Base-by-base conservation (phyloP, 176 grass and related monocot genomes). In the Typha latifolia region DNA sequence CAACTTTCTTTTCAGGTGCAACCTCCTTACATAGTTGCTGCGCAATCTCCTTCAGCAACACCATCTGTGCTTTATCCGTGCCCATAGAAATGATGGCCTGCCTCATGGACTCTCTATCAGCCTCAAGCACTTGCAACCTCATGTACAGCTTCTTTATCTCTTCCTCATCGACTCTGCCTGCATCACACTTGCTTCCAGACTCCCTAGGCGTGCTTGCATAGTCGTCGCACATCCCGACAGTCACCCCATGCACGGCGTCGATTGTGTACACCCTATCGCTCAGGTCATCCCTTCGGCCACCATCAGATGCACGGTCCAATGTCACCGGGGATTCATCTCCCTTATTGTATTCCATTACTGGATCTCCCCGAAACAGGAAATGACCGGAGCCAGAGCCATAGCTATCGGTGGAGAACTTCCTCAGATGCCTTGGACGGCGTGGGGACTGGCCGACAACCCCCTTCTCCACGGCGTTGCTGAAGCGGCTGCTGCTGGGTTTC, bases 11-110 rank as follows among this genome's bases (percentile, higher is more conserved):
- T 21, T 75, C 74, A 16, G 63, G 32, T 1, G 49, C 32, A 5
- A 34, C 66, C n/a, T 89, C 85, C 56, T 72, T 73, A 43, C 75
- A 89, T n/a, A 89, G 71, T 49, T 91, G 73, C n/a, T 89, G 92
- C 1, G 82, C 77, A 12, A 91, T 91, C 73, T 91, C 80, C 66
- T 83, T 89, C 78, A 86, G 69, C 68, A 91, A 65, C 22, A 88
- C 49, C 10, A 78, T 69, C 77, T 96, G 83, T 9, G 76, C 74
- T 65, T 89, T 96, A 50, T 90, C 70, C 5, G 85, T 59, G 14
- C 86, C 88, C 72, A 90, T 72, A 16, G 85, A 87, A 68, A 89
- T 63, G 67, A 97, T 90, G 37, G 85, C 78, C 12, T 91, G 80
- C 14, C 73, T 79, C 88, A 91, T 85, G 0, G 88, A 84, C 73